These are phyloP conservation scores for Thermomyces lanuginosus DNA, from an alignment of 2,329 filamentous ascomycete species.

Conservation along the genomic window DNA sequence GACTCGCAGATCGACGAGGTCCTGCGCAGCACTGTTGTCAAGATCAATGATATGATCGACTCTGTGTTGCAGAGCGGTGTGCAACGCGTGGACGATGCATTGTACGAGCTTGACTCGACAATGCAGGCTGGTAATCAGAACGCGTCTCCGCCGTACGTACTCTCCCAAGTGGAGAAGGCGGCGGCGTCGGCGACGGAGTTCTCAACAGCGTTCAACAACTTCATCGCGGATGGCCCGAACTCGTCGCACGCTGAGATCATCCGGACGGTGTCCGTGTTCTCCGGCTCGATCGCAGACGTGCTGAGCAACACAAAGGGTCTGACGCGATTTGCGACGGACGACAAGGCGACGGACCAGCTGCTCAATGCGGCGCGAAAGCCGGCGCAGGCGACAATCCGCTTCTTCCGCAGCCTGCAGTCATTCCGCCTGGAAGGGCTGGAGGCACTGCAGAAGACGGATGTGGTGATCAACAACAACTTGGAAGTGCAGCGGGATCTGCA, in stretches of 20 bases:
- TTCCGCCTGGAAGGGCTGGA: conserved; percentile 87
- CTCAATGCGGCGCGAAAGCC: conserved; percentile 69
- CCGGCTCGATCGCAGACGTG: conserved; percentile 81
- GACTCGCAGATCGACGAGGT: conserved; percentile 86
- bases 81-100: conserved; percentile 81
- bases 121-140: conserved; percentile 99
- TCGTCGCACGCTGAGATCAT: conserved; percentile 82
- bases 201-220: conserved; percentile 95
- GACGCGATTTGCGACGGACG: conserved; percentile 79
- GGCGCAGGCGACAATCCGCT: conserved; percentile 73
- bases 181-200: conserved; percentile 92
- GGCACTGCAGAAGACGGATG: conserved; percentile 80
- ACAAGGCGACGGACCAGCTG: conserved; percentile 81
- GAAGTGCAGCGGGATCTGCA: conserved; percentile 91
- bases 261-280: conserved; percentile 76
- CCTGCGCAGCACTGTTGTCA: conserved; percentile 69
- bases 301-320: conserved; percentile 94
- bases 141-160: conserved; percentile 80
- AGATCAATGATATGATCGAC: conserved; percentile 95
- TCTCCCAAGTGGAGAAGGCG: conserved; percentile 95
- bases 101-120: conserved; percentile 91
- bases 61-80: conserved; percentile 88
- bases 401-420: conserved; percentile 87
- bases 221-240: conserved; percentile 89
- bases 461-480: conserved; percentile 93